Base-by-base conservation (phyloP, 177 flowering plant genomes). In the Vitis hybrid region DNA sequence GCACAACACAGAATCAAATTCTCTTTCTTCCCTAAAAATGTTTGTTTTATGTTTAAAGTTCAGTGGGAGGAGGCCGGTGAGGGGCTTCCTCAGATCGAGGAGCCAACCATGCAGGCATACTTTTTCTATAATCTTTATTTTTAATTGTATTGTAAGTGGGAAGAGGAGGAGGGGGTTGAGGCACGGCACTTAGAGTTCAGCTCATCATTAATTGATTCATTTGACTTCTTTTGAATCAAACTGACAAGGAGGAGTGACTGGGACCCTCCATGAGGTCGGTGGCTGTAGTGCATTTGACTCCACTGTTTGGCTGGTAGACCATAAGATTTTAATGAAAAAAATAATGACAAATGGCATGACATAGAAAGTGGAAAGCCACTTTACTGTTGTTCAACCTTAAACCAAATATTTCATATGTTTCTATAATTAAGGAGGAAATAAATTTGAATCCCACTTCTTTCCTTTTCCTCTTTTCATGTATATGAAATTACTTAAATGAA, bases 211-310 rank as follows among this genome's bases (percentile, higher is more conserved):
- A 40, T 54, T 54, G 56, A 4, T 54, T 54, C 17, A 54, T 54
- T 54, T 54, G 56, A 54, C 56, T 54, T 54, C 7, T 15, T 12
- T 54, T 12, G 7, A 54, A 52, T 52, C 17, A 54, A 17, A 12
- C 8, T 54, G 56, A 54, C 56, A n/a, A 54, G 17, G 56, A 54
- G 56, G 56, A 54, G 56, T 54, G 56, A 17, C 17, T 14, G 56
- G 56, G 56, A 54, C 56, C 56, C 56, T 54, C 56, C 56, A 54
- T 54, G n/a, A 14, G 17, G 56, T 54, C 15, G 56, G 56, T 54
- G 0, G 18, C 56, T 54, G 2, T 54, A 17, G 17, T 54, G 17
- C 56, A 54, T 54, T 54, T 54, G 18, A 54, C 56, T 54, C 45
- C 45, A 14, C 15, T 5, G 11, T 12, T 54, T 54, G 18, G 45